Conservation (phyloP, 352 stramenopile genomes). For the Plasmopara muralis region DNA sequence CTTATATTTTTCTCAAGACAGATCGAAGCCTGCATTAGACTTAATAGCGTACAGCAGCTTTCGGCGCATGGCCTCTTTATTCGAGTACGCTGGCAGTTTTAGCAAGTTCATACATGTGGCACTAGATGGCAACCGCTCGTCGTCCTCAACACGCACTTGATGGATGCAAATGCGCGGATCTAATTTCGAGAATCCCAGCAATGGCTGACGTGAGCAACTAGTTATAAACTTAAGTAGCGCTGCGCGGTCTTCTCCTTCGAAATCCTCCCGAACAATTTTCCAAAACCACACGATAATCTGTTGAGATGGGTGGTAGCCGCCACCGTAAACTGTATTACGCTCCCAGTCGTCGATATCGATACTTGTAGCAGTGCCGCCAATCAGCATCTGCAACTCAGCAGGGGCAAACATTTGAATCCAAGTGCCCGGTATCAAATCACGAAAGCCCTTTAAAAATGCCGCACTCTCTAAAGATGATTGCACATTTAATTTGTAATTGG, state of each 20-base stretch:
- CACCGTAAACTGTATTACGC: constrained; percentile 88
- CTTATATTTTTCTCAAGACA: constrained; percentile 62
- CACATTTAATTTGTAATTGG: constrained; percentile 96
- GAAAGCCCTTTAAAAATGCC: constrained; percentile 67
- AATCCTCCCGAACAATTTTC: constrained; percentile 62
- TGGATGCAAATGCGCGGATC: constrained; percentile 93
- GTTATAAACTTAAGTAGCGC: constrained; percentile 96
- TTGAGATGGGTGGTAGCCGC: constrained; percentile 90
- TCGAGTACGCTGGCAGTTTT: constrained; percentile 96
- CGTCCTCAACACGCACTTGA: constrained; percentile 65
- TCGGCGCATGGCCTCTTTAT: constrained; percentile 88
- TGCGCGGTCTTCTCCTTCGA: constrained; percentile 80
- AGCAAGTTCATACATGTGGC: constrained; percentile 97
- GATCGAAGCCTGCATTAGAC: constrained; percentile 94
- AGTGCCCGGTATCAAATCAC: constrained; percentile 60
- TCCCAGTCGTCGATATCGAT: constrained; percentile 95
- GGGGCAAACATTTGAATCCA: constrained; percentile 84
- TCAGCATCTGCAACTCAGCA: constrained; percentile 92
- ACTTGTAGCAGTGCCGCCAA: constrained; percentile 86
- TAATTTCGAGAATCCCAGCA: constrained; percentile 92
- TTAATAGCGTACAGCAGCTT: constrained; percentile 96
- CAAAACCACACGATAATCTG: constrained; percentile 69
- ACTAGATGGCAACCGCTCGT: constrained; percentile 68
- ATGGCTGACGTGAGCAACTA: constrained; percentile 85
- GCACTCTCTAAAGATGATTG: constrained; percentile 44